Evolutionary conservation across 2,329 filamentous ascomycete genomes (phyloP).

Genomic region (Exophiala sideris): DNA sequence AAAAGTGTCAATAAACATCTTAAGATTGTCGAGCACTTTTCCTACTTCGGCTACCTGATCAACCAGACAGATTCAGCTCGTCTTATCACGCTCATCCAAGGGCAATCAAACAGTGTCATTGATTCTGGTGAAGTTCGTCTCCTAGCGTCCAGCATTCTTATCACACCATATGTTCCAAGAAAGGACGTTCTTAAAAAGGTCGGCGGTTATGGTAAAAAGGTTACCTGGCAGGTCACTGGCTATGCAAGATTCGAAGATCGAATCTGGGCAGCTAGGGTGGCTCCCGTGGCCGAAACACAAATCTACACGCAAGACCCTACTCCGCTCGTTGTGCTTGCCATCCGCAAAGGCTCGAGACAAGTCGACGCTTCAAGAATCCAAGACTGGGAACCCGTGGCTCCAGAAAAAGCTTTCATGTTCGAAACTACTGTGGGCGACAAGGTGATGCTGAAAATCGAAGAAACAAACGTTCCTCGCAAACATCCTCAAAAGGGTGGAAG

Average conservation of each 20-base stretch:
- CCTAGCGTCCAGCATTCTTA: slow-evolving; percentile 87
- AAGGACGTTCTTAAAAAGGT: slow-evolving; percentile 73
- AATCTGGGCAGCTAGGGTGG: slow-evolving; percentile 81
- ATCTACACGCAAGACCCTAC: slow-evolving; percentile 76
- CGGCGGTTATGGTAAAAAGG: slow-evolving; percentile 78
- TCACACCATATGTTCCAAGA: slow-evolving; percentile 73
- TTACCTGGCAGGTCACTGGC: slow-evolving; percentile 79
- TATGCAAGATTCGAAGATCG: slow-evolving; percentile 72
- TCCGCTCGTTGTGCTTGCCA: slow-evolving; percentile 78
- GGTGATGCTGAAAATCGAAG: slow-evolving; percentile 74
- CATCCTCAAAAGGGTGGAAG: slow-evolving; percentile 7
- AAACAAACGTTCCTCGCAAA: slow-evolving; percentile 51
- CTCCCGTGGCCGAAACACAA: slow-evolving; percentile 64
- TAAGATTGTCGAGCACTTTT: slow-evolving; percentile 79
- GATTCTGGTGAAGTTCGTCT: slow-evolving; percentile 69
- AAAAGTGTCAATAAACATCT: slow-evolving; percentile 51
- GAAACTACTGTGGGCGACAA: slow-evolving; percentile 86
- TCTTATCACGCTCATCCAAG: slow-evolving; percentile 61
- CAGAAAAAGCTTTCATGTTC: slow-evolving; percentile 70
- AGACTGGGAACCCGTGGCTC: slow-evolving; percentile 74
- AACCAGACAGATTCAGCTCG: slow-evolving; percentile 66
- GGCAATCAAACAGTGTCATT: slow-evolving; percentile 56
- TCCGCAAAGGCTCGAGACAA: slow-evolving; percentile 70
- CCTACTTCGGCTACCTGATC: slow-evolving; percentile 91
- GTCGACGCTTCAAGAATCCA: slow-evolving; percentile 78